phyloP scores from a whole-genome alignment of 495 filamentous ascomycete genomes.

The Staphylotrichum longicolle region DNA sequence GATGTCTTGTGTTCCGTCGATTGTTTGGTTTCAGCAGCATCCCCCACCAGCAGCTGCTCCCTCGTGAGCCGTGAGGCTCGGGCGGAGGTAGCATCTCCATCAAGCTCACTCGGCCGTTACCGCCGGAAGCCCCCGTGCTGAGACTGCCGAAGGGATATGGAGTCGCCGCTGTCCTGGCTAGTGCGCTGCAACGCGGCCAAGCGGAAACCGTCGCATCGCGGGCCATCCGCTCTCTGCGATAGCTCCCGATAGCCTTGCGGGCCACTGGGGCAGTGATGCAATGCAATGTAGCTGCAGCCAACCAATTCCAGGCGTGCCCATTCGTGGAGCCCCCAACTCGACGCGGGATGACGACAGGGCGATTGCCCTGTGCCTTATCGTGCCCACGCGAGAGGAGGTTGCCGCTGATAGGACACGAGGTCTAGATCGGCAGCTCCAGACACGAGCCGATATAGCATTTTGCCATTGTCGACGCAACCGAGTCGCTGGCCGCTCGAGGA shows the following conservation, averaged over 20 bases:
- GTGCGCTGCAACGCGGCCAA: conserved; percentile 8
- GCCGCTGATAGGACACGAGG: conserved; percentile 24
- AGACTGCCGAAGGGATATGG: no score
- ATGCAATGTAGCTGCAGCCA: conserved; percentile 27
- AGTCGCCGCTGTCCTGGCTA: background rate
- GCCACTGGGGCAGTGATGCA: conserved; percentile 29
- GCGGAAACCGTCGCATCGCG: conserved; percentile 3
- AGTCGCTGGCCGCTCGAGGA: background rate
- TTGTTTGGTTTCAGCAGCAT: background rate
- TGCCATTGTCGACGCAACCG: background rate
- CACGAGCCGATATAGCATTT: background rate
- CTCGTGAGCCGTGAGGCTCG: no score
- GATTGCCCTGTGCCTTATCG: conserved; percentile 34
- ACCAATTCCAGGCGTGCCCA: conserved; percentile 30
- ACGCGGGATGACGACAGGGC: conserved; percentile 41
- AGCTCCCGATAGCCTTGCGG: conserved; percentile 24
- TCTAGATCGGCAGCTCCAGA: background rate
- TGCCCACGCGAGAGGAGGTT: conserved; percentile 19
- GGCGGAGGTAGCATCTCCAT: no score
- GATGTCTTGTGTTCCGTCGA: no score
- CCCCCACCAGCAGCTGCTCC: no score
- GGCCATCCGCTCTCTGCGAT: conserved; percentile 12
- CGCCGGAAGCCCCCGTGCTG: no score
- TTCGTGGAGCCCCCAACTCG: conserved; percentile 22
- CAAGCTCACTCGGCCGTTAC: no score